These are phyloP conservation scores for Fusarium sp. DNA, from an alignment of 2,329 filamentous ascomycete species.

Conservation along the genomic window DNA sequence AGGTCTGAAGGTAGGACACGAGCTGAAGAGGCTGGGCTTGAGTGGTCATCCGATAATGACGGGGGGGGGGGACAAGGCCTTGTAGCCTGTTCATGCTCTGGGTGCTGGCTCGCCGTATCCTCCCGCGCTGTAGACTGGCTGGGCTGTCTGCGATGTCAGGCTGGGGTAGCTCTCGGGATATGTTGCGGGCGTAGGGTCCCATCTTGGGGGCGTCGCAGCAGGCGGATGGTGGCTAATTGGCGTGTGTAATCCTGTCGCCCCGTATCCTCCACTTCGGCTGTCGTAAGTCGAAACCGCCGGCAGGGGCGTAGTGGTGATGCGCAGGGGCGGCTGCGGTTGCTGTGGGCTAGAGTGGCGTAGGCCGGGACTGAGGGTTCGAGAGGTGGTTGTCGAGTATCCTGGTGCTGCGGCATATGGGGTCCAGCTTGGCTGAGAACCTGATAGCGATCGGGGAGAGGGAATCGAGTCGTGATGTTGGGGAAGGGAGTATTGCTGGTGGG, in stretches of 20 bases:
- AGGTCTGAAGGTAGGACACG: constrained; percentile 33
- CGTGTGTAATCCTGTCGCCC: constrained; percentile 51
- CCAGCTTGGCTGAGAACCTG: constrained; percentile 59
- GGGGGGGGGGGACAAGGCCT: constrained; percentile 19
- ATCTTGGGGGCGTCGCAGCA: constrained; percentile 51
- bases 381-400: constrained; percentile 46
- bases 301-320: constrained; percentile 50
- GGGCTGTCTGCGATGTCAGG: constrained; percentile 47
- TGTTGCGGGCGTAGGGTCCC: constrained; percentile 52
- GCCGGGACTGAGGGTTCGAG: constrained; percentile 54
- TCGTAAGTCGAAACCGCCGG: constrained; percentile 53
- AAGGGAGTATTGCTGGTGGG: constrained; percentile 52
- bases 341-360: constrained; percentile 50
- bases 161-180: constrained; percentile 53
- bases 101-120: constrained; percentile 55
- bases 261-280: constrained; percentile 51
- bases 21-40: constrained; percentile 22
- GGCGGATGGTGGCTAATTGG: constrained; percentile 51
- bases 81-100: constrained; percentile 49
- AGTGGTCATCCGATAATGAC: constrained; percentile 39
- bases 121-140: constrained; percentile 53
- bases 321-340: constrained; percentile 47
- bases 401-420: constrained; percentile 52
- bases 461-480: constrained; percentile 58
- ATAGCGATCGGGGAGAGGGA: constrained; percentile 61